Percentiles rank a stretch among this genome's conserved stretches.
Conservation (phyloP, 78 protist species). For the Acrasis kona region DNA sequence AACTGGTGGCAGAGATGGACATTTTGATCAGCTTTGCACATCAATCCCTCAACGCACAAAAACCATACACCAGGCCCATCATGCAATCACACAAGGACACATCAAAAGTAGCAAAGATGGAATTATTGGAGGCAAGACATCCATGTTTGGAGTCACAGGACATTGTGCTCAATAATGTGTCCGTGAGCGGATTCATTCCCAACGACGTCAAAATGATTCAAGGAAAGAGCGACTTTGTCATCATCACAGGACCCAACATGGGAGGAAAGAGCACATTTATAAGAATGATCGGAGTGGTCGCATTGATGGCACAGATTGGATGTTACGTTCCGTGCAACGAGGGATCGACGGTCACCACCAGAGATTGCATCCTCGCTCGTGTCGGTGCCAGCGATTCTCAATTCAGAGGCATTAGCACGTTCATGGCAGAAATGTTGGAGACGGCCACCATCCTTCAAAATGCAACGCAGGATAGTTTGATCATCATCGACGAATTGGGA, state of each 20-base stretch:
- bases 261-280: conserved; percentile 72
- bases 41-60: conserved; percentile 55
- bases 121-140: conserved; percentile 71
- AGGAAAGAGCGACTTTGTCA: not conserved
- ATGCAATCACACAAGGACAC: not conserved
- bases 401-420: conserved; percentile 87
- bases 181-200: not conserved
- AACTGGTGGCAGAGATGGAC: conserved; percentile 11
- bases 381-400: conserved; percentile 96
- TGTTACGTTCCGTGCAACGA: conserved; percentile 86
- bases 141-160: conserved; percentile 20
- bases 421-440: conserved; percentile 99
- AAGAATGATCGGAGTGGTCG: conserved; percentile 61
- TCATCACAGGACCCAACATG: conserved; percentile 89
- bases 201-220: not conserved
- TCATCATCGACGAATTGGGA: conserved; percentile 97
- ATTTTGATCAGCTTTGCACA: conserved; percentile 43
- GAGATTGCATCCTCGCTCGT: conserved; percentile 81
- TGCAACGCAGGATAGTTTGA: conserved; percentile 70
- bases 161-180: not conserved
- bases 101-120: conserved; percentile 35
- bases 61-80: conserved; percentile 59
- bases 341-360: conserved; percentile 32
- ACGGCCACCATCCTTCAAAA: conserved; percentile 75
- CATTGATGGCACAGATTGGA: conserved; percentile 96